Evolutionary conservation across 805 yeast species (phyloP), one percentile per base, ranked within the genome.

Genomic region (Wickerhamiella sergipiensis): DNA sequence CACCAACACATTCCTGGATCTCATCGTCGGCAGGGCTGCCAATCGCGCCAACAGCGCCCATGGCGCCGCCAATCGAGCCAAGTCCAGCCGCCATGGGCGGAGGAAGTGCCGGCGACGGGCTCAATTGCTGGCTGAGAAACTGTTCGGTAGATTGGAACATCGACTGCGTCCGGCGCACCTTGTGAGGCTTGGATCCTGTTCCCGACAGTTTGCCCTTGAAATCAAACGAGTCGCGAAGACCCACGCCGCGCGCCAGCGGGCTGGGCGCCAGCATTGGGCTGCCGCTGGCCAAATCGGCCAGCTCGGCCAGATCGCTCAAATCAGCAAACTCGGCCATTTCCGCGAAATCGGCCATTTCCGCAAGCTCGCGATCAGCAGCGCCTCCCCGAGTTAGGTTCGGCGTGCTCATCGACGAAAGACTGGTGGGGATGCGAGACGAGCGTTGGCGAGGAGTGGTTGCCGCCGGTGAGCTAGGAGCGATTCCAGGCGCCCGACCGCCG

Each of bases 111-210:
- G 44, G 50, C 47, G 50, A 56, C 12, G 33, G 33, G 15, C 33
- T 29, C 47, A 68, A 55, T 45, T 70, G 70, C 21, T 68, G 67
- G 38, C 60, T 65, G 10, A 72, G 61, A 45, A 74, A 63, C 52
- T 76, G 79, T 52, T 67, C 68, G n/a, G 75, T 71, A n/a, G 72
- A 69, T 55, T 80, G 80, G 64, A 75, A 80, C 85, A 82, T 78
- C 46, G 85, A 79, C 58, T 80, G 85, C 18, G 81, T 79, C 48
- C 87, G 71, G 49, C 86, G 52, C 75, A 73, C 62, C 71, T 74
- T 26, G 4, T 54, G 58, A 2, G 47, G 47, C 19, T 21, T 10
- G 24, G 43, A 13, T 6, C 17, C 19, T 3, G 36, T 12, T 2
- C 33, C 19, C 29, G 36, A 23, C 19, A n/a, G 19, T 6, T 15